Conservation (phyloP, 2,329 filamentous ascomycete genomes). For the Purpureocillium lavendulum region DNA sequence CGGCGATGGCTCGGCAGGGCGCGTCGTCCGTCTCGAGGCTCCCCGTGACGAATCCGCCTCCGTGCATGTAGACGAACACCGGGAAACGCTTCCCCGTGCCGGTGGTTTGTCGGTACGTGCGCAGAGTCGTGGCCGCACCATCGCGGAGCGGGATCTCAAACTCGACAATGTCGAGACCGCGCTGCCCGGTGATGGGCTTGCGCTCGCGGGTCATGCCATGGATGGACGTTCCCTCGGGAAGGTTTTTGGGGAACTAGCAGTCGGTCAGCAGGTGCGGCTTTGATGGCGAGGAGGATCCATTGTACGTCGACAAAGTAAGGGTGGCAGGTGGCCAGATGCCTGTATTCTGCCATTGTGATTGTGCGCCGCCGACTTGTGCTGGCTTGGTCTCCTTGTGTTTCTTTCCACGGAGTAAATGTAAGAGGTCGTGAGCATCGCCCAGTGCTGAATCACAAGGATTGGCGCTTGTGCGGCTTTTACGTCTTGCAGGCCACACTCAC, state of each 20-base stretch:
- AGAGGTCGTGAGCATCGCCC: no score
- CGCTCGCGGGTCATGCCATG: conserved; percentile 11
- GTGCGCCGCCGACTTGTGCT: no score
- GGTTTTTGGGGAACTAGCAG: conserved; percentile 16
- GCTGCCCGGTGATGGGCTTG: conserved; percentile 13
- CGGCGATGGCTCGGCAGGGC: conserved; percentile 14
- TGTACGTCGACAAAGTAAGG: conserved; percentile 9
- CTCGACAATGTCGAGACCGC: conserved; percentile 13
- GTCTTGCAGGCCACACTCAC: no score
- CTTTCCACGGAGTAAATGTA: no score
- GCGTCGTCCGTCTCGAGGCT: conserved; percentile 18
- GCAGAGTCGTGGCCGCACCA: conserved; percentile 8
- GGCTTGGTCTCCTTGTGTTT: no score
- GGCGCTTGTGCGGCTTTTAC: no score
- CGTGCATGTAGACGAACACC: conserved; percentile 17
- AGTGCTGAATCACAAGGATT: no score
- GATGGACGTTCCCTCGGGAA: conserved; percentile 8
- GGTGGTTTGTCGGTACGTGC: conserved; percentile 11
- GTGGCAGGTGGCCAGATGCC: conserved; percentile 7
- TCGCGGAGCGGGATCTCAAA: conserved; percentile 13
- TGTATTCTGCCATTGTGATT: conserved; percentile 7
- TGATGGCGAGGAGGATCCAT: not conserved
- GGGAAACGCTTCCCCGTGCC: conserved; percentile 6
- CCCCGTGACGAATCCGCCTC: conserved; percentile 15
- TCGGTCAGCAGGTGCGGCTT: no score